Base-by-base conservation (phyloP, 176 grass and related monocot genomes). In the Calamus simplicifolius region DNA sequence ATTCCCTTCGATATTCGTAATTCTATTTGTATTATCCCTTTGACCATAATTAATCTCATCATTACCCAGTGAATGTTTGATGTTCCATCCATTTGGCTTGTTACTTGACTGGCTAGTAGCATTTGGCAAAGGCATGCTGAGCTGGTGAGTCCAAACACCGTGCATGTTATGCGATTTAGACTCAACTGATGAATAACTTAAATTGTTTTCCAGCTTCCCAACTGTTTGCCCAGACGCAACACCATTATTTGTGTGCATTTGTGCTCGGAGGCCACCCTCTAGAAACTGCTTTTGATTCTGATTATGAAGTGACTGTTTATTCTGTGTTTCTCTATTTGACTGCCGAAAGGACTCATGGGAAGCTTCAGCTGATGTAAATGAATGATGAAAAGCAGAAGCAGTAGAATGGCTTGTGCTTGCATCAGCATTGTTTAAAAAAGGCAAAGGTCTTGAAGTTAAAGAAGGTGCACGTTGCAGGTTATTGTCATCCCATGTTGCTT, bases 61-160 rank as follows among this genome's bases (percentile, higher is more conserved):
- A 13, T 43, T 43, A 43, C 8, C 52, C 61, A 74, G 73, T 29
- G 65, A 57, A 59, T 30, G 77, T 57, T 77, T 80, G 21, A 65
- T 73, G 57, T 79, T 85, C 83, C 81, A 97, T 56, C 76, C 81
- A 82, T 97, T 88, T 63, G 76, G 77, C 69, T 70, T 87, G 72
- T 80, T 80, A 25, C 52, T 61, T 13, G 81, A 64, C 63, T 91
- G 77, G 77, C 65, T 85, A 65, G 71, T 67, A 53, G 77, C 27
- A 79, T 51, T 88, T 38, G 77, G 73, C 79, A 75, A 50, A 67
- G 62, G 43, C 49, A 52, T 54, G 57, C 56, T 91, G 74, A 91
- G 87, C 52, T 77, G 83, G 54, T 79, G 68, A 68, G 78, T 77
- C 92, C 92, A 91, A 78, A 79, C 77, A 65, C 72, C 87, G 27